Evolutionary conservation across 768 basidiomycete species (phyloP), one percentile per base, ranked within the genome.

Genomic region (Amanita brunnescens): DNA sequence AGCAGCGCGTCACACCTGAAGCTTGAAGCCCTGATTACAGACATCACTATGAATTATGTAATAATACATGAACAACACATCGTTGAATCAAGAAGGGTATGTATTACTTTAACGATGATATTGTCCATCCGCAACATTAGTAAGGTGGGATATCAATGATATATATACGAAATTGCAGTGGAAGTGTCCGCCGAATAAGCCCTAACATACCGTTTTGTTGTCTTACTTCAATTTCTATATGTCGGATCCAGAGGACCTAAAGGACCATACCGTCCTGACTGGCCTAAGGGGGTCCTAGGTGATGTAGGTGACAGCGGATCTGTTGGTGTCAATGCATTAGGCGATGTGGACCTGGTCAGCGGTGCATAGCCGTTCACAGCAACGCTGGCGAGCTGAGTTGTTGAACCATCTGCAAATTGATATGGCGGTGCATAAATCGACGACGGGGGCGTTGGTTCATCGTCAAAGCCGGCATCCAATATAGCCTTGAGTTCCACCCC

Each of bases 391-490:
- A 77, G 61, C 51, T 73, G 70, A 9, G 73, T 66, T 16, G 73
- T 66, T 13, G 75, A 74, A 23, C 73, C 71, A 59, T 87, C 82
- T 7, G 77, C 69, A 32, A 86, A 70, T 58, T 85, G 85, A 59
- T 81, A 87, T 43, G 83, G 78, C 18, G 78, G 66, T 2, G 72
- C 66, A 21, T 73, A 72, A 23, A 70, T 66, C 3, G 73, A 66
- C 18, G 65, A 58, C n/a, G 69, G 68, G 21, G 79, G 78, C 18
- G 80, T 74, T 18, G 76, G 77, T 43, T 67, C 68, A 53, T 90
- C 87, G 52, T 95, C 91, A 64, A 94, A 96, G 5, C 92, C 94
- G 54, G 72, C 72, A 60, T 98, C 90, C 52, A 98, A 73, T 85
- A 97, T 96, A 30, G 91, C 91, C 62, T 92, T 87, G 54, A 98